Base-by-base conservation (phyloP, 2,329 filamentous ascomycete species). In the Trichoderma breve region DNA sequence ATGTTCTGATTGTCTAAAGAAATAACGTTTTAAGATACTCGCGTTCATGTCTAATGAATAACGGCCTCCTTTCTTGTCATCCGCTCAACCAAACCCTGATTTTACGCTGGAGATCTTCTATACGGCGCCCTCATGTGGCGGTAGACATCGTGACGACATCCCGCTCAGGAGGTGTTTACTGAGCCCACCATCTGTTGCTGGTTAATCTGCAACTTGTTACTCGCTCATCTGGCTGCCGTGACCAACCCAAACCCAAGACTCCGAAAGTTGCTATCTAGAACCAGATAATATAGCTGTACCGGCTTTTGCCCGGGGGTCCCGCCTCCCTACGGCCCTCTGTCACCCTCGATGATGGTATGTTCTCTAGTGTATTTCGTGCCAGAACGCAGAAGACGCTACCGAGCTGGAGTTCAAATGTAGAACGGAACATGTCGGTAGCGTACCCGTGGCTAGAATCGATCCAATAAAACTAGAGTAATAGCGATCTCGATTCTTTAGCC, bases 331-430 rank as follows among this genome's bases (percentile, higher is more conserved):
- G 82, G 82, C 79, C 79, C 76, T 76, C 73, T 76, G 76, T 75
- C 80, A 78, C 79, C 81, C 55, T 69, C 39, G 82, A 86, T 86
- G 84, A 86, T 86, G 84, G 84, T 86, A 80, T 79, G 84, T 85
- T 73, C 67, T 72, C 43, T 71, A 47, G 30, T 51, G 36, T 28
- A 39, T 26, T 21, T 28, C 15, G 51, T 36, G 62, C 58, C 55
- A 39, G 36, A 32, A n/a, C 39, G 70, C 21, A 39, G 26, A 32
- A 43, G 61, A 36, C 32, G 61, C 34, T 58, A 47, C 61, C 26
- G 69, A 51, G 53, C 30, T 47, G 60, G 34, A 57, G 47, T 36
- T 58, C 28, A 43, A 24, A 43, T 51, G 39, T 64, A 68, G 36
- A 61, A 39, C 36, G 61, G 30, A 62, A 28, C 61, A 36, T 32